Conservation (phyloP, 2,329 filamentous ascomycete genomes). For the Sphaceloma murrayae region DNA sequence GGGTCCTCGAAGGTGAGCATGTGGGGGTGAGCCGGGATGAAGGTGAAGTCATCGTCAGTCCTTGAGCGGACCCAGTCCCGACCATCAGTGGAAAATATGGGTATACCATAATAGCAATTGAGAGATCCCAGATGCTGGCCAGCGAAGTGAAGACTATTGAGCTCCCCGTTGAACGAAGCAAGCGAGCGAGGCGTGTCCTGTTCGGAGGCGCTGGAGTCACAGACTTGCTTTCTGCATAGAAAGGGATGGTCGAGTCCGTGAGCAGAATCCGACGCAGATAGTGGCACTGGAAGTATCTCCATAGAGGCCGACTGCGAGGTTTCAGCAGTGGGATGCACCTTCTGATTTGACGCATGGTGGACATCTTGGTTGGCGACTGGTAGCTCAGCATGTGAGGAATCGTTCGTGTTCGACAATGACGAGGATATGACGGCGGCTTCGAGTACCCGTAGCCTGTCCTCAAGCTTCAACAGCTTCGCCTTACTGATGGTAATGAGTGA, state of each 20-base stretch:
- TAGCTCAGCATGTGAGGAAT: background rate
- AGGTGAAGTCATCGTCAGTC: constrained; percentile 5
- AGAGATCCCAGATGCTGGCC: constrained; percentile 7
- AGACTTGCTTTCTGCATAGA: too few species aligned
- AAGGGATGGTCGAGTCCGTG: too few species aligned
- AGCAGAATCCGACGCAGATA: too few species aligned
- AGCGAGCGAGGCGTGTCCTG: background rate
- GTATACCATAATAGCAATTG: constrained; percentile 3
- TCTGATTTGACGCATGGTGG: too few species aligned
- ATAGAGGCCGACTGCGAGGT: too few species aligned
- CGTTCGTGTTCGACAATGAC: background rate
- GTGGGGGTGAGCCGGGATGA: background rate
- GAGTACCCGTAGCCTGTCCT: background rate
- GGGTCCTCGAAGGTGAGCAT: background rate
- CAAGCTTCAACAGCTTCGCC: constrained; percentile 1
- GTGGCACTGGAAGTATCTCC: too few species aligned
- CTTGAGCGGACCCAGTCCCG: constrained; percentile 2
- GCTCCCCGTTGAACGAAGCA: background rate
- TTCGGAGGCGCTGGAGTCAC: background rate
- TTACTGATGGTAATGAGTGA: background rate
- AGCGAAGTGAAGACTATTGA: background rate
- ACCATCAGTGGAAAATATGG: constrained; percentile 2
- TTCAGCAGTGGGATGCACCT: too few species aligned
- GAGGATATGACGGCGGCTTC: background rate
- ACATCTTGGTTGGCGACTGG: too few species aligned